phyloP scores from a whole-genome alignment of 805 yeast genomes.

The Saccharomyces paradoxus region DNA sequence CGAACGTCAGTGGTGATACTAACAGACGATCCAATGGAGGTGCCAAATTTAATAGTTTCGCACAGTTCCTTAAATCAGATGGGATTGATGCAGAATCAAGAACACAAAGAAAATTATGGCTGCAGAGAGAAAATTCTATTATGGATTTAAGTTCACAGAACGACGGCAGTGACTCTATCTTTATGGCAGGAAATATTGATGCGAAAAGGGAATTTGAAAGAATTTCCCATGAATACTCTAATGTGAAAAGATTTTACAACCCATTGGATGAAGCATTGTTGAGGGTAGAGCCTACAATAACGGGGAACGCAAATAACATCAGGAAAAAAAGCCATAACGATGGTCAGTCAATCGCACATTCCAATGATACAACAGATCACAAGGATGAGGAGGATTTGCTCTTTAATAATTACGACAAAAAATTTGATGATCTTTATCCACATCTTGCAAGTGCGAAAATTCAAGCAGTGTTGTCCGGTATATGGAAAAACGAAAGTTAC shows the following conservation, averaged over 20 bases:
- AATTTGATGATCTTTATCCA: constrained; percentile 14
- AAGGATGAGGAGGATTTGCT: constrained; percentile 1
- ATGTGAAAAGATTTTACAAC: constrained; percentile 58
- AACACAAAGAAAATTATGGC: constrained; percentile 79
- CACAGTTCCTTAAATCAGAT: constrained; percentile 34
- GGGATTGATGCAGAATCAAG: constrained; percentile 46
- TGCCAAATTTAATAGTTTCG: constrained; percentile 31
- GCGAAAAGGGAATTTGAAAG: constrained; percentile 72
- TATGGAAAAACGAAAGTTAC: constrained; percentile 27
- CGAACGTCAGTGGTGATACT: constrained; percentile 3
- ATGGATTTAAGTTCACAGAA: constrained; percentile 41
- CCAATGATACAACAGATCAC: constrained; percentile 3
- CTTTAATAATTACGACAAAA: constrained; percentile 4
- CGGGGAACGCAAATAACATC: not conserved
- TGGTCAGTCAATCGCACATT: not conserved
- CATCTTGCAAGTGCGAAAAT: constrained; percentile 17
- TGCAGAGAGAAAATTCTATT: constrained; percentile 67
- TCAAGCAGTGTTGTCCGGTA: constrained; percentile 18
- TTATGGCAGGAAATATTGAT: constrained; percentile 44
- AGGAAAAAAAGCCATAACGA: constrained; percentile 1
- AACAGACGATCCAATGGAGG: constrained; percentile 4
- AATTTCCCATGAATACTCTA: constrained; percentile 63
- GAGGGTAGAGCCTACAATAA: constrained; percentile 33
- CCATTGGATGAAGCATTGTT: constrained; percentile 60
- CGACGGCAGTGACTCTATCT: constrained; percentile 20